Evolutionary conservation across 176 grass and related monocot genomes (phyloP).

Genomic region (Ananas comosus): DNA sequence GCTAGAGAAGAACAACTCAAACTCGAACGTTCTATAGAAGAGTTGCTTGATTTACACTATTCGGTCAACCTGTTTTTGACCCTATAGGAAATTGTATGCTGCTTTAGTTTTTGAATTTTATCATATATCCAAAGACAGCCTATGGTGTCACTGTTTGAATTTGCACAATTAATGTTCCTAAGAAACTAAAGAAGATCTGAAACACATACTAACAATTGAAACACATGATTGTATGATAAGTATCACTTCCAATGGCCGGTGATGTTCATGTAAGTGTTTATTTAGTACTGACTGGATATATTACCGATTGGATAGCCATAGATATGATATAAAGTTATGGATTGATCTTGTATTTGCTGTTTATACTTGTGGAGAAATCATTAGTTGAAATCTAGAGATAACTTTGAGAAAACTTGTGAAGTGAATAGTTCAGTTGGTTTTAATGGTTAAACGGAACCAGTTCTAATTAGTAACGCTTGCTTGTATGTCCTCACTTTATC

Average conservation of each 20-base stretch:
- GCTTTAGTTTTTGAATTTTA: neutral
- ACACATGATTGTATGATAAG: neutral
- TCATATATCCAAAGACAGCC: neutral
- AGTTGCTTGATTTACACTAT: neutral
- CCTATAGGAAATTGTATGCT: neutral
- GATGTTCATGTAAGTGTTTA: neutral
- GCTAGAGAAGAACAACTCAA: neutral
- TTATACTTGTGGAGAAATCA: no score
- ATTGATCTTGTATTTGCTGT: no score
- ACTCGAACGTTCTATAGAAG: neutral
- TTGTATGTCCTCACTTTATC: neutral
- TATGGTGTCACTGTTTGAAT: neutral
- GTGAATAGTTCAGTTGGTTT: neutral
- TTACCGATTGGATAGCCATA: no score
- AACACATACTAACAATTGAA: neutral
- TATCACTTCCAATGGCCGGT: no score
- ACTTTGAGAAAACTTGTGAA: neutral
- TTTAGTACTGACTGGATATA: no score
- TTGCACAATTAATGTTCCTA: neutral
- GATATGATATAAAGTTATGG: no score
- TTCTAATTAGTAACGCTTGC: no score
- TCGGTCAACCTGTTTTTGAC: neutral
- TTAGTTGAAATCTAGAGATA: no score
- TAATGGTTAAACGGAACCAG: neutral
- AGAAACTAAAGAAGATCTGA: constrained; percentile 1